Conservation (phyloP, 169 alveolate species). For the Perkinsus olseni region DNA sequence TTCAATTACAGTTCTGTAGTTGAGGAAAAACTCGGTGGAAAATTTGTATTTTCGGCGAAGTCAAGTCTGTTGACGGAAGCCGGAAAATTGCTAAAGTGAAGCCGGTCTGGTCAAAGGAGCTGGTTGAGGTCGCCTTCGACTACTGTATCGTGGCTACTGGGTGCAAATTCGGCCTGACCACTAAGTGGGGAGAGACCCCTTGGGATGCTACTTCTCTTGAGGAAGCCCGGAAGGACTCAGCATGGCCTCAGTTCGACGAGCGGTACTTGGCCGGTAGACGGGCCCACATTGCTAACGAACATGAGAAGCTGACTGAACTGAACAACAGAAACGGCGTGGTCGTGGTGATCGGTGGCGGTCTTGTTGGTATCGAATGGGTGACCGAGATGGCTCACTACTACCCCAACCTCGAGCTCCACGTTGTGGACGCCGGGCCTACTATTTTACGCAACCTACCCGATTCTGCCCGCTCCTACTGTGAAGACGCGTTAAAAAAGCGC, state of each 20-base stretch:
- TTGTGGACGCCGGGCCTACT: slow-evolving; percentile 18
- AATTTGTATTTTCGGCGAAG: slow-evolving; percentile 35
- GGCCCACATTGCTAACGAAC: not conserved
- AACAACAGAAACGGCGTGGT: slow-evolving; percentile 8
- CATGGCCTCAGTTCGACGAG: not conserved
- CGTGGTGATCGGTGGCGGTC: slow-evolving; percentile 27
- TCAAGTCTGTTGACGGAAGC: not conserved
- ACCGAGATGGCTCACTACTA: slow-evolving; percentile 28
- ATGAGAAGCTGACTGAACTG: not conserved
- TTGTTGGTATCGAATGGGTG: slow-evolving; percentile 35
- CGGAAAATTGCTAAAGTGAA: not conserved
- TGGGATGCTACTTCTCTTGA: not conserved
- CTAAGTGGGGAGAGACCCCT: slow-evolving; percentile 2
- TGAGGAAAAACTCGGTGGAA: slow-evolving; percentile 33
- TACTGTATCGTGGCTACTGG: slow-evolving; percentile 35
- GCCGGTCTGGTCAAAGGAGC: not conserved
- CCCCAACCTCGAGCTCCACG: slow-evolving; percentile 21
- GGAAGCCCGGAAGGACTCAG: not conserved
- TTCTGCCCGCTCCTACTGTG: not conserved
- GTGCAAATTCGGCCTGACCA: slow-evolving; percentile 14
- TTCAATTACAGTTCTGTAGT: slow-evolving; percentile 21
- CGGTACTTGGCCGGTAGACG: not conserved
- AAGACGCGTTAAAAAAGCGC: not conserved
- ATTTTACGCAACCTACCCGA: not conserved
- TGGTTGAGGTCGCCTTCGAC: slow-evolving; percentile 27